phyloP scores from a whole-genome alignment of 1,284 basidiomycete species.

The Pterulicium gracile region DNA sequence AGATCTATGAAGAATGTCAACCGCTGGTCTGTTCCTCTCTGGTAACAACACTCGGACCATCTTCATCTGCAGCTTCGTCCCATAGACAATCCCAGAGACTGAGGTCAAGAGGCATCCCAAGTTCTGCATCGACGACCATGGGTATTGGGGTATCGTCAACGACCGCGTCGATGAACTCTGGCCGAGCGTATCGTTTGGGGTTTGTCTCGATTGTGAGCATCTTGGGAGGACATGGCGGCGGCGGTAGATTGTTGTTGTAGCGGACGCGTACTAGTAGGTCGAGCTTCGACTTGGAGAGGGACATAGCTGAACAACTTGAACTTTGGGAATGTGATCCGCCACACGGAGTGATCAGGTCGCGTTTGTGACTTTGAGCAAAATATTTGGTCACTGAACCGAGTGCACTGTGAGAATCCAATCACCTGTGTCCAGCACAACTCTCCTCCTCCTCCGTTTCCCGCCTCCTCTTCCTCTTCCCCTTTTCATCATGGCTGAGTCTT shows the following conservation, averaged over 20 bases:
- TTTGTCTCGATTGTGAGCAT: conserved; percentile 81
- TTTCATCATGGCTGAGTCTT: conserved; percentile 27
- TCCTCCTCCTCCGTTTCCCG: conserved; percentile 1
- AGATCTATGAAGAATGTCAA: conserved; percentile 39
- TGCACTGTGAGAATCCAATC: not conserved
- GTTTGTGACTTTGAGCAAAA: not conserved
- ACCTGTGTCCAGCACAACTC: not conserved
- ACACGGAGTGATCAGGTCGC: conserved; percentile 1
- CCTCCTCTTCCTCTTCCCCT: not conserved
- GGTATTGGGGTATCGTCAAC: conserved; percentile 75
- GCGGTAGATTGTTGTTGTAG: conserved; percentile 85
- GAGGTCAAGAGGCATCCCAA: conserved; percentile 88
- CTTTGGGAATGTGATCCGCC: not conserved
- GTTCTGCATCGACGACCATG: conserved; percentile 91
- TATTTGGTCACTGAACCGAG: too few relatives aligned
- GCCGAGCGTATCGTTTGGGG: conserved; percentile 74
- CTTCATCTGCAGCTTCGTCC: conserved; percentile 66
- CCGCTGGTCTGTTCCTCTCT: too few relatives aligned
- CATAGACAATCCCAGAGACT: conserved; percentile 75
- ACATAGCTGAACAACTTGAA: not conserved
- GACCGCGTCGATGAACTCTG: conserved; percentile 73
- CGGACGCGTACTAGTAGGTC: conserved; percentile 88
- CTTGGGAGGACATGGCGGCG: conserved; percentile 93
- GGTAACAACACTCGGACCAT: conserved; percentile 35
- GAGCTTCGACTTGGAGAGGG: conserved; percentile 36